These are phyloP conservation scores for Licmophora abbreviata DNA, from an alignment of 108 stramenopile species.

Conservation along the genomic window DNA sequence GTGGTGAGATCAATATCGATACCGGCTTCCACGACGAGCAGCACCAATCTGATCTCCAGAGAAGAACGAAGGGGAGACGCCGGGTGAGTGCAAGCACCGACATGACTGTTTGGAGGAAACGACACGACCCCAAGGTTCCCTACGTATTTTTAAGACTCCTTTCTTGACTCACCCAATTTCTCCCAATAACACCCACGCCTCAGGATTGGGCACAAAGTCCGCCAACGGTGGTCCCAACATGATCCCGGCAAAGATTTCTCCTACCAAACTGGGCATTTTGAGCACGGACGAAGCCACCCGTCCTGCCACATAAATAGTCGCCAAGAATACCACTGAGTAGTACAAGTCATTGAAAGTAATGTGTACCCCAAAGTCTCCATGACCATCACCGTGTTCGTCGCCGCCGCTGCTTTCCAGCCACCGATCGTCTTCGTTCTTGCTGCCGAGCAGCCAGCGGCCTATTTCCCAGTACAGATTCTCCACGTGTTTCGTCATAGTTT, in stretches of 20 bases:
- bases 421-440: no score
- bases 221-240: conserved; percentile 55
- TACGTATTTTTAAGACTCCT: no score
- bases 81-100: no score
- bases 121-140: neutral
- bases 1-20: conserved; percentile 74
- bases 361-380: conserved; percentile 41
- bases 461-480: no score
- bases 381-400: conserved; percentile 6
- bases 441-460: no score
- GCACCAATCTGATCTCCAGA: conserved; percentile 25
- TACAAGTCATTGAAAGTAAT: conserved; percentile 65
- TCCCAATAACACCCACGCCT: conserved; percentile 65
- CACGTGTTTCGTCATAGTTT: no score
- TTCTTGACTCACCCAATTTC: no score
- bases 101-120: neutral
- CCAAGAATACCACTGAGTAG: conserved; percentile 51
- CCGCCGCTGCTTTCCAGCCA: no score
- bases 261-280: conserved; percentile 71
- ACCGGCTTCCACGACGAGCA: conserved; percentile 75
- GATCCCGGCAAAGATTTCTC: conserved; percentile 73
- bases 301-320: conserved; percentile 49
- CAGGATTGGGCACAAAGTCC: conserved; percentile 57
- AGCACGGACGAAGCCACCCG: conserved; percentile 31
- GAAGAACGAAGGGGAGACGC: neutral